Evolutionary conservation across 1,139 yeast genomes (phyloP), one percentile per base, ranked within the genome.

Genomic region (Hyphopichia fennica): DNA sequence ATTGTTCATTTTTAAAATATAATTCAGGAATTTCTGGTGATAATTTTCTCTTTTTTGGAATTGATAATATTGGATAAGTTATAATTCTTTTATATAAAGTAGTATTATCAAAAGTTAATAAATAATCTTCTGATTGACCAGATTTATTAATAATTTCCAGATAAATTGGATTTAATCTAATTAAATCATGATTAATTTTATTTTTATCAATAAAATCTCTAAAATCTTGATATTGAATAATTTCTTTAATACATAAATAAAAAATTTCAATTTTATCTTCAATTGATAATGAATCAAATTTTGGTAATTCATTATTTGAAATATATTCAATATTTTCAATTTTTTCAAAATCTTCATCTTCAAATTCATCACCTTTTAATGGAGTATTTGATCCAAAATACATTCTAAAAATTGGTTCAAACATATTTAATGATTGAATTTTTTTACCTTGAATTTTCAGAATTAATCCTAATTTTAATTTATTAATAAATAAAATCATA

Each of bases 211-310:
- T 54, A 55, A 65, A 70, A 35, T 64, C 63, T 44, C 81, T 60
- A 49, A 77, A 75, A 39, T 62, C 64, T 9, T 63, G 51, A 43
- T 66, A 65, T 31, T 60, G 63, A 8, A 71, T 52, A 27, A 74
- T 60, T 41, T 71, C 61, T 20, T 60, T 53, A 6, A 81, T 68
- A 43, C 80, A 52, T 6, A 63, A 57, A 49, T 69, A 74, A 4
- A 80, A 51, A 3, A 77, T 61, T 35, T 75, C 74, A 47, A 81
- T 69, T 51, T 79, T 79, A 16, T 74, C 76, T 16, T 60, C 52
- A 8, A 79, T 53, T 6, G 62, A 49, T 31, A 79, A 62, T 14
- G 56, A 45, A 36, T 69, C 72, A 49, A 78, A 80, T 23, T 49
- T 47, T 40, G 41, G 44, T 52, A 29, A 47, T 57, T 43, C 50